Evolutionary conservation across 2,329 filamentous ascomycete species (phyloP).

Genomic region (Fusarium xyrophilum): DNA sequence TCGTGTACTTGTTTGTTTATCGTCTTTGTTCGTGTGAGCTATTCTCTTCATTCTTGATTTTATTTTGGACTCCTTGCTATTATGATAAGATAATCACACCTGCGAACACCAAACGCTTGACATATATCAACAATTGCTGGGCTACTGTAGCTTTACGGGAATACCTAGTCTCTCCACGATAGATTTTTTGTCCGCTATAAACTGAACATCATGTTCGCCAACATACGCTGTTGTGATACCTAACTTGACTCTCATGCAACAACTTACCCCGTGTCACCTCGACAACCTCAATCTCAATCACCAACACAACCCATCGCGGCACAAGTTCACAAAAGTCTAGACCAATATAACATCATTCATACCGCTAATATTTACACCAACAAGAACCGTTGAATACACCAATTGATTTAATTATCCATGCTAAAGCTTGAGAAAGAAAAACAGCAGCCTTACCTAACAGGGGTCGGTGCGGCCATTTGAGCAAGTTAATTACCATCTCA

Average conservation of each 20-base stretch:
- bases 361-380: background rate
- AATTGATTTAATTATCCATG: background rate
- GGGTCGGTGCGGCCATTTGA: constrained; percentile 49
- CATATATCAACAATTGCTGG: background rate
- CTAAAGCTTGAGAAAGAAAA: background rate
- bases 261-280: constrained; percentile 16
- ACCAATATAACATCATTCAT: background rate
- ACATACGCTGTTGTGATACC: background rate
- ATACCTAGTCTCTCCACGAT: too few relatives aligned
- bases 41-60: fast-evolving
- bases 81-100: too few relatives aligned
- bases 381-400: background rate
- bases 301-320: background rate
- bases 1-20: background rate
- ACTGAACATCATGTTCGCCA: background rate
- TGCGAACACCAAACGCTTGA: background rate
- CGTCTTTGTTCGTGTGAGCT: too few relatives aligned
- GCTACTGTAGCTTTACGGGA: background rate
- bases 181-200: too few relatives aligned
- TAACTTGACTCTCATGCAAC: background rate
- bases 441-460: constrained; percentile 2
- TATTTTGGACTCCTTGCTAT: too few relatives aligned
- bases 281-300: background rate
- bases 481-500: constrained; percentile 49
- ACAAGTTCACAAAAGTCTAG: background rate